Percentiles rank a stretch among this genome's conserved stretches.
phyloP scores from a whole-genome alignment of 2,329 filamentous ascomycete genomes.

The Tolypocladium pustulatum region DNA sequence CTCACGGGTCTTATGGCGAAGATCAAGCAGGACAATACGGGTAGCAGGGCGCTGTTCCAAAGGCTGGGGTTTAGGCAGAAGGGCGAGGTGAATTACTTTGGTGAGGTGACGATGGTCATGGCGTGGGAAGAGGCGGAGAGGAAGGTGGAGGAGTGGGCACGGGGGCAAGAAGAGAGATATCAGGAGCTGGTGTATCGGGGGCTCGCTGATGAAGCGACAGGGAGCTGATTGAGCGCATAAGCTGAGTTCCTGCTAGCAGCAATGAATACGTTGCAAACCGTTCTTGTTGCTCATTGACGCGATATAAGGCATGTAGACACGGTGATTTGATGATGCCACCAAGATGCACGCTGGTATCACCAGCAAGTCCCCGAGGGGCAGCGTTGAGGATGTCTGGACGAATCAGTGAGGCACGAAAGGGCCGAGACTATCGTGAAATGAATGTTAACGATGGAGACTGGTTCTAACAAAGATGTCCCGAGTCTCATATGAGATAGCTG shows the following conservation, averaged over 20 bases:
- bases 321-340: too few species aligned
- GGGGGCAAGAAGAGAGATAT: slow-evolving; percentile 8
- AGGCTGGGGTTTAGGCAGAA: slow-evolving; percentile 39
- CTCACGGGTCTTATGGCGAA: slow-evolving; percentile 39
- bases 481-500: too few species aligned
- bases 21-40: slow-evolving; percentile 44
- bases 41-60: slow-evolving; percentile 40
- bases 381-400: too few species aligned
- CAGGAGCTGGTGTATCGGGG: slow-evolving; percentile 12
- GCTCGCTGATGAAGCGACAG: not conserved
- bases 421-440: not conserved
- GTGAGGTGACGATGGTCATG: slow-evolving; percentile 43
- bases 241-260: not conserved
- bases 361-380: too few species aligned
- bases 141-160: slow-evolving; percentile 14
- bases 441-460: not conserved
- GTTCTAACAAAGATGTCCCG: too few species aligned
- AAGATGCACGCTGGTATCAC: too few species aligned
- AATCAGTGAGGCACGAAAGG: too few species aligned
- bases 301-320: too few species aligned
- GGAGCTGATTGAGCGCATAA: not conserved
- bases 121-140: slow-evolving; percentile 15
- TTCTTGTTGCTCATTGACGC: too few species aligned
- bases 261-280: not conserved
- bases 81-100: slow-evolving; percentile 49